Evolutionary conservation across 1,284 basidiomycete genomes (phyloP).

Genomic region (Ustilago shanxiensis): DNA sequence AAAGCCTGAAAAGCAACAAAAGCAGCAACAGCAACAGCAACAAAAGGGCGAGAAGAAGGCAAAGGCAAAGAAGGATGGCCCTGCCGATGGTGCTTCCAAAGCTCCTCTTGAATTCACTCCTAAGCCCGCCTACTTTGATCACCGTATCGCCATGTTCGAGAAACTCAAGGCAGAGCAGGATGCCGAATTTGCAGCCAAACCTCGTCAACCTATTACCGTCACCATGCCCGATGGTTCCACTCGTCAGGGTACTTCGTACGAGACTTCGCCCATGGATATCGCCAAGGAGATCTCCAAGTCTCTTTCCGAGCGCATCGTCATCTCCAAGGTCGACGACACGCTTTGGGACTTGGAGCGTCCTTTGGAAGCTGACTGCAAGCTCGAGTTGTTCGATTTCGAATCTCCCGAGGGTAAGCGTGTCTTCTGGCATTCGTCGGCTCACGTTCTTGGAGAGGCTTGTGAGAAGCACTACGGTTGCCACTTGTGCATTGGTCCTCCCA

Average conservation of each 20-base stretch:
- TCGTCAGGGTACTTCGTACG: slow-evolving; percentile 88
- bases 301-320: slow-evolving; percentile 89
- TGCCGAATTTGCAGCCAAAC: slow-evolving; percentile 84
- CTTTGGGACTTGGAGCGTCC: slow-evolving; percentile 97
- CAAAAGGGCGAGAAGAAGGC: slow-evolving; percentile 60
- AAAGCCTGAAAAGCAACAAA: slow-evolving; percentile 32
- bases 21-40: slow-evolving; percentile 24
- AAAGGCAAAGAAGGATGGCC: slow-evolving; percentile 52
- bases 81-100: slow-evolving; percentile 45
- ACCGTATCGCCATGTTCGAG: slow-evolving; percentile 91
- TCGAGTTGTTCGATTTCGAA: slow-evolving; percentile 94
- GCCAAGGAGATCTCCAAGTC: slow-evolving; percentile 89
- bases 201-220: slow-evolving; percentile 84
- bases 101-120: slow-evolving; percentile 77
- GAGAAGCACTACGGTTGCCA: slow-evolving; percentile 98
- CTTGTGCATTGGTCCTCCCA: slow-evolving; percentile 95
- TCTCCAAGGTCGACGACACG: slow-evolving; percentile 90
- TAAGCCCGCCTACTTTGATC: slow-evolving; percentile 86
- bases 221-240: slow-evolving; percentile 89
- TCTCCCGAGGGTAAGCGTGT: slow-evolving; percentile 87
- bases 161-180: slow-evolving; percentile 88
- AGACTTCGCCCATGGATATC: slow-evolving; percentile 94
- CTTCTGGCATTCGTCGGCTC: slow-evolving; percentile 99
- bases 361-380: slow-evolving; percentile 82
- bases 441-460: slow-evolving; percentile 97